Conservation (phyloP, 306 rosid species). For the Sindora glabra region DNA sequence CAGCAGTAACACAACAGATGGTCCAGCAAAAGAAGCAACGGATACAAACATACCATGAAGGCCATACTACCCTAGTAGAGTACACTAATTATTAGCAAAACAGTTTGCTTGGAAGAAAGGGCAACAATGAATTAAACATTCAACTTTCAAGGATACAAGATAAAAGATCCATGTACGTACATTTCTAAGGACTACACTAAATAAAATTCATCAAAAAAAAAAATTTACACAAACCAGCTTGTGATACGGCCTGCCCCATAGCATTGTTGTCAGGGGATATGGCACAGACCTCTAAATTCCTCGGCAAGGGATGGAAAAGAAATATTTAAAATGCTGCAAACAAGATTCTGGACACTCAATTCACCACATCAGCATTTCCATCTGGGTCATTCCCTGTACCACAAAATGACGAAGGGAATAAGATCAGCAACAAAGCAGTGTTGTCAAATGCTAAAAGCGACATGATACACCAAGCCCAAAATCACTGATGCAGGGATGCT, state of each 20-base stretch:
- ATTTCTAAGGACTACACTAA: slow-evolving; percentile 21
- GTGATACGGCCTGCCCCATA: slow-evolving; percentile 5
- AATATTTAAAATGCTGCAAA: slow-evolving; percentile 3
- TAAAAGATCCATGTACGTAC: slow-evolving; percentile 25
- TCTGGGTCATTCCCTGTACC: slow-evolving; percentile 41
- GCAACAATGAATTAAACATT: background rate
- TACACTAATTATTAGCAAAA: background rate
- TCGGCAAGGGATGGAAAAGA: slow-evolving; percentile 10
- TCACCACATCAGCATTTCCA: slow-evolving; percentile 26
- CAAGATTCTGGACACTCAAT: slow-evolving; percentile 20
- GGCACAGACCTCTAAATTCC: slow-evolving; percentile 12
- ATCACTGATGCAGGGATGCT: no score
- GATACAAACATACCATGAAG: background rate
- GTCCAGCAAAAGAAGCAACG: background rate
- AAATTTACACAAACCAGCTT: slow-evolving; percentile 21
- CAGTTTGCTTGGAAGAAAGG: background rate
- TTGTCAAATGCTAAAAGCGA: no score
- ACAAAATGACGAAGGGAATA: slow-evolving; percentile 8
- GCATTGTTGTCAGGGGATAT: slow-evolving; percentile 5
- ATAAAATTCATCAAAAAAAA: slow-evolving; percentile 29
- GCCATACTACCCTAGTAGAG: background rate
- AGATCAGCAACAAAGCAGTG: background rate
- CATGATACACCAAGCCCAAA: no score
- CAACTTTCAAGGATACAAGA: background rate
- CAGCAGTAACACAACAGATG: background rate